A percentile compares a stretch with the other conserved stretches of the same genome.
Evolutionary conservation across 371 early-diverging fungal species (phyloP).

Genomic region (Saksenaea vasiformis): DNA sequence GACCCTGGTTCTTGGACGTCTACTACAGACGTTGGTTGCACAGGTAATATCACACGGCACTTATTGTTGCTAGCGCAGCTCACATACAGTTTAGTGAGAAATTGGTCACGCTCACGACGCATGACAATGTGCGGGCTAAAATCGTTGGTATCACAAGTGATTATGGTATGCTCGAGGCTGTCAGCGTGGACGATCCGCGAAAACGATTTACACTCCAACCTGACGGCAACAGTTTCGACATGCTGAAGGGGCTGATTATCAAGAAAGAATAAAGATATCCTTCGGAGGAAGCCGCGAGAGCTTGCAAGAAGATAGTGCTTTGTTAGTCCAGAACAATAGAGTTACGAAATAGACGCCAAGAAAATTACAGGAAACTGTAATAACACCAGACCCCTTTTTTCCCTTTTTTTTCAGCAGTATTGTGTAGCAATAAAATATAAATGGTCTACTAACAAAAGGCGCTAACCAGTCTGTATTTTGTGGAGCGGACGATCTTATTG

Average conservation of each 20-base stretch:
- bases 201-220: slow-evolving; percentile 79
- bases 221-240: slow-evolving; percentile 96
- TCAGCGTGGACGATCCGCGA: slow-evolving; percentile 53
- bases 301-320: too few relatives aligned
- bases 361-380: too few relatives aligned
- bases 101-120: slow-evolving; percentile 68
- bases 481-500: too few relatives aligned
- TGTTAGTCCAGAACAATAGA: too few relatives aligned
- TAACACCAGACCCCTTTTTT: too few relatives aligned
- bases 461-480: too few relatives aligned
- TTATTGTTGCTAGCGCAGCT: neutral
- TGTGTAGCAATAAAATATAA: too few relatives aligned
- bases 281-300: neutral
- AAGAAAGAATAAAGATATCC: slow-evolving; percentile 52
- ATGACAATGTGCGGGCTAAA: slow-evolving; percentile 57
- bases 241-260: slow-evolving; percentile 86
- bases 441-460: too few relatives aligned
- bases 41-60: slow-evolving; percentile 39
- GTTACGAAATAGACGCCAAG: too few relatives aligned
- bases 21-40: slow-evolving; percentile 92
- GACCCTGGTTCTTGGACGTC: slow-evolving; percentile 60
- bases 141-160: slow-evolving; percentile 80
- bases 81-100: slow-evolving; percentile 45
- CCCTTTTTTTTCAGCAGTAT: too few relatives aligned
- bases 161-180: slow-evolving; percentile 78